Conservation (phyloP, 176 grass and related monocot species). For the Sorghum bicolor region Sorghum_bicolor_NCBIv3 NC_012871.2:71515001-71515500, state of each 20-base stretch:
- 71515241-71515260: neutral
- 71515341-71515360: neutral
- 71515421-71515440: neutral
- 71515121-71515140: neutral
- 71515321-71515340: neutral
- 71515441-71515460: constrained; percentile 19
- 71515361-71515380: neutral
- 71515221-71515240: neutral
- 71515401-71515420: neutral
- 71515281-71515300: neutral
- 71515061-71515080: neutral
- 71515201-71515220: neutral
- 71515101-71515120: neutral
- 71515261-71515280: neutral
- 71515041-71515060: neutral
- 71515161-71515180: neutral
- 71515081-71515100: neutral
- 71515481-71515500: constrained; percentile 2
- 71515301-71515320: constrained; percentile 9
- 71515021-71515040: neutral
- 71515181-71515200: neutral
- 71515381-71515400: neutral
- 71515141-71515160: neutral
- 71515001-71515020: neutral
- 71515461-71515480: neutral